These are phyloP conservation scores for Alternaria postmessia DNA, from an alignment of 2,329 filamentous ascomycete species.

Conservation along the genomic window DNA sequence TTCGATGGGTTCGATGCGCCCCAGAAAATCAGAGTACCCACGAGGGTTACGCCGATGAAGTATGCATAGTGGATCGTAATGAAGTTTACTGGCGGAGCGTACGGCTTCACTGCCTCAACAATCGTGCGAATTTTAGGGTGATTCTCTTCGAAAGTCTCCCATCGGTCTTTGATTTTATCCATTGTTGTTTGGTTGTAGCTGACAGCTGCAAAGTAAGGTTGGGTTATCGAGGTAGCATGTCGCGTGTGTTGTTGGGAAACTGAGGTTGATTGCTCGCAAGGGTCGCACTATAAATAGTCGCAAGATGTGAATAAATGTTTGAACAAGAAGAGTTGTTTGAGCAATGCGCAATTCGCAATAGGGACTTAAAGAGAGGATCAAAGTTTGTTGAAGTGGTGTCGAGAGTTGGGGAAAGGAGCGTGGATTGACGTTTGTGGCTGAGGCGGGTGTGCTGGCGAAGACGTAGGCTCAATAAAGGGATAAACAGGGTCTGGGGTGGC, in stretches of 20 bases:
- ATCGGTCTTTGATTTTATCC: slow-evolving; percentile 17
- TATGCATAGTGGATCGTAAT: slow-evolving; percentile 35
- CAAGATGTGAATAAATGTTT: slow-evolving; percentile 9
- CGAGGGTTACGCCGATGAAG: slow-evolving; percentile 24
- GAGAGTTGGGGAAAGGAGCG: background rate
- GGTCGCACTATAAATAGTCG: slow-evolving; percentile 14
- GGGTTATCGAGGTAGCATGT: slow-evolving; percentile 17
- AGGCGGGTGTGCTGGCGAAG: slow-evolving; percentile 18
- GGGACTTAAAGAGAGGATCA: background rate
- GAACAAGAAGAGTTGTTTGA: background rate
- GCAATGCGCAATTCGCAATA: background rate
- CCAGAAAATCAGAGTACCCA: slow-evolving; percentile 33
- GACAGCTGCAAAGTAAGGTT: slow-evolving; percentile 11
- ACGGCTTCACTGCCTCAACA: slow-evolving; percentile 23
- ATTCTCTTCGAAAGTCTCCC: slow-evolving; percentile 15
- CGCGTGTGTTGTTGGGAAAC: slow-evolving; percentile 1
- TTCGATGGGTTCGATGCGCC: slow-evolving; percentile 27
- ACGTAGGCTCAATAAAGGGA: slow-evolving; percentile 18
- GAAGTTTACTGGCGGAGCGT: slow-evolving; percentile 33
- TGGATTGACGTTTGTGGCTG: slow-evolving; percentile 20
- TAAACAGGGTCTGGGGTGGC: slow-evolving; percentile 24
- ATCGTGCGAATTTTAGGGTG: slow-evolving; percentile 19
- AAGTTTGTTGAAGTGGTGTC: slow-evolving; percentile 6
- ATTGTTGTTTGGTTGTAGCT: slow-evolving; percentile 13
- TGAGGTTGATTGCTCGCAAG: slow-evolving; percentile 6